Conservation (phyloP, 768 basidiomycete genomes). For the Boletus pseudo-olivaceus region DNA sequence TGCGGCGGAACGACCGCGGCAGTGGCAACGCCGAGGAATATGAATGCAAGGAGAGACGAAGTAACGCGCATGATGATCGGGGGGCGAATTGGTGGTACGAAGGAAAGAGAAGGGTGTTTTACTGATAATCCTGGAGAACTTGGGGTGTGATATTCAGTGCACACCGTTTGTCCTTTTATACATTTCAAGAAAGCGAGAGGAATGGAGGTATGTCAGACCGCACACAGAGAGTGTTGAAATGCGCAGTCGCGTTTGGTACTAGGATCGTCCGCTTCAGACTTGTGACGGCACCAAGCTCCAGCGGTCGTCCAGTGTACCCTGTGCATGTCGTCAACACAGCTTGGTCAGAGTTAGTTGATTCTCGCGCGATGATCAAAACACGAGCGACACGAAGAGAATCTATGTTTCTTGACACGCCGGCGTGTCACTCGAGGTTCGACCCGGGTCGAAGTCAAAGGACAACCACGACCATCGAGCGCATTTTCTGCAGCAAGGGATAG, state of each 20-base stretch:
- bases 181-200: not conserved
- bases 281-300: not conserved
- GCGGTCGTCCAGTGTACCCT: too few species aligned
- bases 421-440: not conserved
- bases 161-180: not conserved
- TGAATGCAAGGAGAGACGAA: constrained; percentile 1
- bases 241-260: not conserved
- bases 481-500: not conserved
- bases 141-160: not conserved
- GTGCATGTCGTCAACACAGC: not conserved
- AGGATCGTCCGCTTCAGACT: not conserved
- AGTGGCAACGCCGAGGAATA: not conserved
- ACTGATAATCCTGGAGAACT: not conserved
- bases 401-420: too few species aligned
- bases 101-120: not conserved
- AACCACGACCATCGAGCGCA: not conserved
- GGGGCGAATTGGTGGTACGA: not conserved
- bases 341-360: not conserved
- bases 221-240: not conserved
- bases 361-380: not conserved
- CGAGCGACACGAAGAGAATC: not conserved
- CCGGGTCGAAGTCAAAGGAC: not conserved
- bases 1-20: not conserved
- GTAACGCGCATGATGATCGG: constrained; percentile 1
- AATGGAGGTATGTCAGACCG: not conserved